Evolutionary conservation across 768 basidiomycete genomes (phyloP).

Genomic region (Termitomyces sp.): DNA sequence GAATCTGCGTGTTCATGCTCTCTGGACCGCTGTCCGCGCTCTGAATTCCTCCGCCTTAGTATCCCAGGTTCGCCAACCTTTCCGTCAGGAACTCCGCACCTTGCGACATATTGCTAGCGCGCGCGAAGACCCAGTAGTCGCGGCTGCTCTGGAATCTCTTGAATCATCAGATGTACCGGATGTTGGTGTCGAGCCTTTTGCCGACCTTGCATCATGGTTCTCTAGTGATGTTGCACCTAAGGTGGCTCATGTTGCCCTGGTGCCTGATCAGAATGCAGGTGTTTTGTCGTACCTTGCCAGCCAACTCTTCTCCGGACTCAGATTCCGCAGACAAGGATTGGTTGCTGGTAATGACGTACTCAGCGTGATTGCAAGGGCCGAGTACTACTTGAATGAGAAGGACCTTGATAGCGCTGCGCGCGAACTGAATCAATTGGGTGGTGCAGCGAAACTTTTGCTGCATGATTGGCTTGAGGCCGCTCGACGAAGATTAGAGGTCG

Average conservation of each 20-base stretch:
- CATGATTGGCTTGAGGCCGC: conserved; percentile 92
- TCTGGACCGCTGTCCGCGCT: conserved; percentile 91
- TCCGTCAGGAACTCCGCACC: conserved; percentile 85
- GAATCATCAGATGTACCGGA: conserved; percentile 72
- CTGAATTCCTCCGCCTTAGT: conserved; percentile 60
- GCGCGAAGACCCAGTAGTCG: conserved; percentile 63
- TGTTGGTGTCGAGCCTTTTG: conserved; percentile 81
- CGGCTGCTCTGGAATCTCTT: conserved; percentile 61
- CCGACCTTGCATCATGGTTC: conserved; percentile 92
- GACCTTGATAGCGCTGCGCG: conserved; percentile 86
- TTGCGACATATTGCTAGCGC: conserved; percentile 70
- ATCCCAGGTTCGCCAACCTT: conserved; percentile 67
- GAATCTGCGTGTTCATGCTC: conserved; percentile 84
- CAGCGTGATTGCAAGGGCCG: conserved; percentile 83
- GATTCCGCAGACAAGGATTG: conserved; percentile 77
- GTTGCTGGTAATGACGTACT: conserved; percentile 80
- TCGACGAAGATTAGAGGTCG: conserved; percentile 79
- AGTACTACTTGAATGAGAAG: conserved; percentile 87
- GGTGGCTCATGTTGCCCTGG: conserved; percentile 84
- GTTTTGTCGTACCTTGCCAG: conserved; percentile 84
- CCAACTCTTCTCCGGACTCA: conserved; percentile 65
- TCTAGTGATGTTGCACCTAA: conserved; percentile 74
- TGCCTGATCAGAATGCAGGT: conserved; percentile 87
- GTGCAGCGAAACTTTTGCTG: conserved; percentile 68
- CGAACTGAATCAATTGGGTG: conserved; percentile 87